A percentile compares a stretch with the other conserved stretches of the same genome.
These are phyloP conservation scores for Apiotrichum gracile DNA, from an alignment of 1,284 basidiomycete genomes.

Conservation along the genomic window DNA sequence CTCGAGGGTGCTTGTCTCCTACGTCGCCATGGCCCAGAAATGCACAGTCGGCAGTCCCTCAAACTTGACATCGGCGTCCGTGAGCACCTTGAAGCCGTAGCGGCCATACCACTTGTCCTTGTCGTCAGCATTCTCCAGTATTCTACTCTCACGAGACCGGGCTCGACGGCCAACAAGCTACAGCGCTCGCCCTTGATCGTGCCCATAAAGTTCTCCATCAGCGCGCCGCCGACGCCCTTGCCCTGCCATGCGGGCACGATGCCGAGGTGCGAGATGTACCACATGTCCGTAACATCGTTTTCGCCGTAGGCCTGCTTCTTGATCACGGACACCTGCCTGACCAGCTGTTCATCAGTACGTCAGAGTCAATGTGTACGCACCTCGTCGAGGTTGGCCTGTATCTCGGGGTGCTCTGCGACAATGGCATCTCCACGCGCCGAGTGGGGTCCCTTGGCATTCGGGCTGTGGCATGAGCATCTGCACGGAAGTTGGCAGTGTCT, in stretches of 20 bases:
- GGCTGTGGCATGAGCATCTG: no score
- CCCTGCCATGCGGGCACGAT: background rate
- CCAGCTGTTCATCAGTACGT: background rate
- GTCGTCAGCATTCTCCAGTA: no score
- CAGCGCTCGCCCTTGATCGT: background rate
- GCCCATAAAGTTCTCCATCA: background rate
- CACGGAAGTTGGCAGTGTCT: no score
- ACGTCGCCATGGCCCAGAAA: no score
- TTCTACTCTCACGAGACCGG: background rate
- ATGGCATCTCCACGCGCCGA: background rate
- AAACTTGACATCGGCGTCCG: no score
- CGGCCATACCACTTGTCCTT: no score
- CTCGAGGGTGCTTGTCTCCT: no score
- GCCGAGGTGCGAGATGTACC: conserved; percentile 12
- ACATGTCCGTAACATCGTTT: conserved; percentile 6
- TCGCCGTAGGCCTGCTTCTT: conserved; percentile 7
- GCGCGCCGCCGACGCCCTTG: conserved; percentile 3
- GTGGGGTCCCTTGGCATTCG: conserved; percentile 8
- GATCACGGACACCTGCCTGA: background rate
- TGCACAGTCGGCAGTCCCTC: no score
- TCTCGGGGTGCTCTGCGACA: background rate
- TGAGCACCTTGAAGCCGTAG: no score
- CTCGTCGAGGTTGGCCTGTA: background rate
- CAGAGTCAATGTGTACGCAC: background rate
- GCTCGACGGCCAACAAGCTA: background rate